phyloP scores from a whole-genome alignment of 2,329 filamentous ascomycete species.

The Ploettnerulaceae sp. region DNA sequence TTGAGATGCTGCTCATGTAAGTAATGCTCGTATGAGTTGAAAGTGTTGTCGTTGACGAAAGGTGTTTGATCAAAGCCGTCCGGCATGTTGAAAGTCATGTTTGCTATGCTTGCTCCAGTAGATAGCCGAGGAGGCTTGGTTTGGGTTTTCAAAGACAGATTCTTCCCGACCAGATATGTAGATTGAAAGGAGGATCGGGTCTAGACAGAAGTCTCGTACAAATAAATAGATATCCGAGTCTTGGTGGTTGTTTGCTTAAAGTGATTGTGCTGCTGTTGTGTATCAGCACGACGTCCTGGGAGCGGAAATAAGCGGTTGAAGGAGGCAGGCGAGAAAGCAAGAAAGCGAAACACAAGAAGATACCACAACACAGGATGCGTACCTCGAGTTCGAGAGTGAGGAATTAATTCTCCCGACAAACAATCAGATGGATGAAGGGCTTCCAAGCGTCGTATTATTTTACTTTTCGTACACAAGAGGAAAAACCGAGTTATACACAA shows the following conservation, averaged over 20 bases:
- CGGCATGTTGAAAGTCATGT: neutral
- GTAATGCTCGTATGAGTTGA: neutral
- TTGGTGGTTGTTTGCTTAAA: conserved; percentile 4
- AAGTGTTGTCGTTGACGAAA: conserved; percentile 2
- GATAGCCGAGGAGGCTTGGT: neutral
- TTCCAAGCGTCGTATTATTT: too few relatives aligned
- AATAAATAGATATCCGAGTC: neutral
- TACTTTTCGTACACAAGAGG: too few relatives aligned
- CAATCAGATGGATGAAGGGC: too few relatives aligned
- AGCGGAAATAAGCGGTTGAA: too few relatives aligned
- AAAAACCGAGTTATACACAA: too few relatives aligned
- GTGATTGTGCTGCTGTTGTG: neutral
- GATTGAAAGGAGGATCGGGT: neutral
- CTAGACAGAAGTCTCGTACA: neutral
- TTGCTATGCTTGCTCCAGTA: neutral
- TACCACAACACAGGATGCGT: too few relatives aligned
- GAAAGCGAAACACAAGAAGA: too few relatives aligned
- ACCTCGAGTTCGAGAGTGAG: too few relatives aligned
- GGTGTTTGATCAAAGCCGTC: neutral
- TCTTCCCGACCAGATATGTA: neutral
- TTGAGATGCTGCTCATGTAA: neutral
- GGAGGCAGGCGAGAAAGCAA: too few relatives aligned
- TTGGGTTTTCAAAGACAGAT: neutral
- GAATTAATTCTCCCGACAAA: too few relatives aligned
- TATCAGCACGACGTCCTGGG: too few relatives aligned